phyloP scores from a whole-genome alignment of 1,139 yeast genomes.

The Pichia cactophila region DNA sequence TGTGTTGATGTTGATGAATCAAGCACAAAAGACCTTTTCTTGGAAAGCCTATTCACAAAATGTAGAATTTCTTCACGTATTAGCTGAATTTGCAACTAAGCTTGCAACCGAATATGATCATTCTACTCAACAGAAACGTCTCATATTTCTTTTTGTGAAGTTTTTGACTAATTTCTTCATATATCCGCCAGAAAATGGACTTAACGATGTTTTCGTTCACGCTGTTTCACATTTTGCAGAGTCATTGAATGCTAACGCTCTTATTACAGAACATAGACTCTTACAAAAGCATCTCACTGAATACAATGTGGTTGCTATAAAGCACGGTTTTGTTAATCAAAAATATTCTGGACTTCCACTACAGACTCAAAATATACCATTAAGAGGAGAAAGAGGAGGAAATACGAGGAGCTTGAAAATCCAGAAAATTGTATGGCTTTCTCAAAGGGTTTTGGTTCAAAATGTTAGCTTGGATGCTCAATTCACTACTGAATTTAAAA shows the following conservation, averaged over 20 bases:
- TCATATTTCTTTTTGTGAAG: constrained; percentile 2
- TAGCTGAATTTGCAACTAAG: constrained; percentile 11
- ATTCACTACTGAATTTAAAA: constrained; percentile 23
- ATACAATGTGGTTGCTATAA: constrained; percentile 3
- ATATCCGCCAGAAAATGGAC: background rate
- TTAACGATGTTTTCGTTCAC: constrained; percentile 6
- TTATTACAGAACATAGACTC: background rate
- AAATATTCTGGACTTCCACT: background rate
- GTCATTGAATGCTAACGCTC: constrained; percentile 1
- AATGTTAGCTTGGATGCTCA: constrained; percentile 21
- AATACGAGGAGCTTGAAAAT: constrained; percentile 16
- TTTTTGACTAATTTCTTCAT: constrained; percentile 2
- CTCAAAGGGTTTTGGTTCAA: constrained; percentile 23
- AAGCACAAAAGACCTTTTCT: constrained; percentile 4
- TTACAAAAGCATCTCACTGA: constrained; percentile 3
- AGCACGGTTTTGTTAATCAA: constrained; percentile 2
- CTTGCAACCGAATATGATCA: constrained; percentile 2
- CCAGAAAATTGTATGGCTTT: constrained; percentile 27
- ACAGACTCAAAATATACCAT: background rate
- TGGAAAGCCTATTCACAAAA: constrained; percentile 1
- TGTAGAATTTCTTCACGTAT: constrained; percentile 11
- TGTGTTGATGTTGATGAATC: constrained; percentile 17
- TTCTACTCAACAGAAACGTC: background rate
- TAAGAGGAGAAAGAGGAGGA: constrained; percentile 7
- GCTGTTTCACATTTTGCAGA: constrained; percentile 1